Percentiles rank a stretch among this genome's conserved stretches.
Conservation (phyloP, 2,329 filamentous ascomycete genomes). For the Aspergillus candidus region DNA sequence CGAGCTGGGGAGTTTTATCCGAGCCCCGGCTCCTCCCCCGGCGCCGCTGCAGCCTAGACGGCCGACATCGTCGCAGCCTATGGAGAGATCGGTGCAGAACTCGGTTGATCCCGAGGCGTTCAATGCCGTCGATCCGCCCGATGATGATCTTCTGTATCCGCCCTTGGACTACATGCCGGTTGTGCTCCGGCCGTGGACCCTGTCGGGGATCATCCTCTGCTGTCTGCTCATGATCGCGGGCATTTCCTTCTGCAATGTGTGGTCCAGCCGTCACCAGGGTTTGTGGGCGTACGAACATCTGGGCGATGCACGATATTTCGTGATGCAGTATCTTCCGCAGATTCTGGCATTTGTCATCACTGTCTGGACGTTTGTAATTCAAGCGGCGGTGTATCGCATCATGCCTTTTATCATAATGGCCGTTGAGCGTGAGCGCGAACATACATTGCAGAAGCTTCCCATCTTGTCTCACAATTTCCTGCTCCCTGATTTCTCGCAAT, state of each 20-base stretch:
- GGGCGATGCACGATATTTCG: slow-evolving; percentile 70
- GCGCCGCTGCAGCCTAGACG: slow-evolving; percentile 30
- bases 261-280: slow-evolving; percentile 57
- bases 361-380: slow-evolving; percentile 70
- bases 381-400: slow-evolving; percentile 67
- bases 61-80: slow-evolving; percentile 27
- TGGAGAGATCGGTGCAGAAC: slow-evolving; percentile 7
- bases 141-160: slow-evolving; percentile 41
- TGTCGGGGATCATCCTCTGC: slow-evolving; percentile 55
- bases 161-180: slow-evolving; percentile 64
- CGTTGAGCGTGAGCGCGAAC: slow-evolving; percentile 52
- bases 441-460: slow-evolving; percentile 58
- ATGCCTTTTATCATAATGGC: slow-evolving; percentile 75
- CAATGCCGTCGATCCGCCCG: slow-evolving; percentile 42
- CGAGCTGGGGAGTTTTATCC: slow-evolving; percentile 39
- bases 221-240: slow-evolving; percentile 65
- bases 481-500: slow-evolving; percentile 61
- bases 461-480: slow-evolving; percentile 59
- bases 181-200: slow-evolving; percentile 61
- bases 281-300: slow-evolving; percentile 63
- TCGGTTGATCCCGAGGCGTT: slow-evolving; percentile 40
- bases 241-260: slow-evolving; percentile 67
- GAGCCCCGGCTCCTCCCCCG: slow-evolving; percentile 25
- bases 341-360: slow-evolving; percentile 65
- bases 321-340: slow-evolving; percentile 80